Percentiles rank a stretch among this genome's conserved stretches.
Conservation (phyloP, 2,329 filamentous ascomycete species). For the Colletotrichum destructivum region DNA sequence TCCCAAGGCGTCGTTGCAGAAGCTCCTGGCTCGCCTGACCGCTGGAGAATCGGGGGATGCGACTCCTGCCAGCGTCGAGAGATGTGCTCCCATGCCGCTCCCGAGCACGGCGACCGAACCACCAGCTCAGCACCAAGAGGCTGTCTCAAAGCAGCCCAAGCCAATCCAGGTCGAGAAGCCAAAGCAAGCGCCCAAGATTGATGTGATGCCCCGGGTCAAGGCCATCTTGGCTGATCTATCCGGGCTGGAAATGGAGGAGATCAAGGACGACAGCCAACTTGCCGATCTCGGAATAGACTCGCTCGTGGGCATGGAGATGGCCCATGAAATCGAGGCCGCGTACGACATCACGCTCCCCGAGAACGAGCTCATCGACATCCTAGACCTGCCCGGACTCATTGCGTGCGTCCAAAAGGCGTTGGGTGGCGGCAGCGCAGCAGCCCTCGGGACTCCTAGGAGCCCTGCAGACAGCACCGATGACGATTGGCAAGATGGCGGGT, state of each 20-base stretch:
- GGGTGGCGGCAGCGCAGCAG: neutral
- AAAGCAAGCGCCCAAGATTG: neutral
- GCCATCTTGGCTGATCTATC: neutral
- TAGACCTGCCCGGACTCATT: neutral
- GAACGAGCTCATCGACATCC: neutral
- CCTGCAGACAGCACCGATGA: neutral
- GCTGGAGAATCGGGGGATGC: neutral
- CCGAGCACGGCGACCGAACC: no score
- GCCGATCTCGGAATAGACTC: neutral
- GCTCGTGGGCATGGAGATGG: neutral
- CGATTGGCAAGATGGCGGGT: neutral
- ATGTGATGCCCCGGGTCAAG: slow-evolving; percentile 1
- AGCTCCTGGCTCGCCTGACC: slow-evolving; percentile 18
- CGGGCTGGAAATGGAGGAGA: neutral
- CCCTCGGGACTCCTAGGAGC: neutral
- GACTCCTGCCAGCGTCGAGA: neutral
- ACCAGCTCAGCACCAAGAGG: neutral
- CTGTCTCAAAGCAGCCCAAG: neutral
- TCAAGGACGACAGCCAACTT: neutral
- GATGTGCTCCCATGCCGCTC: neutral
- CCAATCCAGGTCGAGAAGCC: neutral
- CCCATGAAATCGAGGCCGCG: neutral
- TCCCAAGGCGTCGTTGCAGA: slow-evolving; percentile 27
- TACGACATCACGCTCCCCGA: neutral
- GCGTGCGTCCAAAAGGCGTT: neutral